phyloP scores from a whole-genome alignment of 2,329 filamentous ascomycete species.

The Fusarium transvaalense region DNA sequence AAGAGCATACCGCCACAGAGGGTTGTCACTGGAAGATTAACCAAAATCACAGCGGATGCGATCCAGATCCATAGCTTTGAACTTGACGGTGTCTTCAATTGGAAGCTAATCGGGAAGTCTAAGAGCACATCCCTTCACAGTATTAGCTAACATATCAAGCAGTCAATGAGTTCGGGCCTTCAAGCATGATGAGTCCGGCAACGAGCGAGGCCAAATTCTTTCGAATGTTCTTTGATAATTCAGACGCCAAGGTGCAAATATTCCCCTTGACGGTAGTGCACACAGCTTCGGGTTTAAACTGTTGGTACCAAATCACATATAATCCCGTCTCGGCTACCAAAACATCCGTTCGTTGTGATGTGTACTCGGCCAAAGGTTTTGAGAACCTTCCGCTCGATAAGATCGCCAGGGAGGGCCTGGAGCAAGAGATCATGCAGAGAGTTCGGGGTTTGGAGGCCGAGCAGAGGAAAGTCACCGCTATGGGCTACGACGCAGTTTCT shows the following conservation, averaged over 20 bases:
- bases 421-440: not conserved
- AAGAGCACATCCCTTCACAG: not conserved
- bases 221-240: not conserved
- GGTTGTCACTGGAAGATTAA: not conserved
- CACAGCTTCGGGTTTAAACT: not conserved
- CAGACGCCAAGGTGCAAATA: not conserved
- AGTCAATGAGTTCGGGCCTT: not conserved
- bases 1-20: not conserved
- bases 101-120: not conserved
- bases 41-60: not conserved
- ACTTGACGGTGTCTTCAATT: slow-evolving; percentile 2
- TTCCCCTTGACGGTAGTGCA: not conserved
- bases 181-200: not conserved
- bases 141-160: not conserved
- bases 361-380: not conserved
- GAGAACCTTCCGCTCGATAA: not conserved
- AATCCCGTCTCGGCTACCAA: slow-evolving; percentile 6
- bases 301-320: slow-evolving; percentile 4
- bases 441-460: not conserved
- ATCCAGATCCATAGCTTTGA: not conserved
- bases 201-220: not conserved
- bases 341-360: slow-evolving; percentile 5
- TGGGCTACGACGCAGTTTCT: not conserved
- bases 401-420: not conserved
- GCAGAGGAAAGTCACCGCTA: not conserved